Percentiles rank a stretch among this genome's conserved stretches.
Evolutionary conservation across 2,329 filamentous ascomycete species (phyloP).

Genomic region (Colletotrichum sp.): DNA sequence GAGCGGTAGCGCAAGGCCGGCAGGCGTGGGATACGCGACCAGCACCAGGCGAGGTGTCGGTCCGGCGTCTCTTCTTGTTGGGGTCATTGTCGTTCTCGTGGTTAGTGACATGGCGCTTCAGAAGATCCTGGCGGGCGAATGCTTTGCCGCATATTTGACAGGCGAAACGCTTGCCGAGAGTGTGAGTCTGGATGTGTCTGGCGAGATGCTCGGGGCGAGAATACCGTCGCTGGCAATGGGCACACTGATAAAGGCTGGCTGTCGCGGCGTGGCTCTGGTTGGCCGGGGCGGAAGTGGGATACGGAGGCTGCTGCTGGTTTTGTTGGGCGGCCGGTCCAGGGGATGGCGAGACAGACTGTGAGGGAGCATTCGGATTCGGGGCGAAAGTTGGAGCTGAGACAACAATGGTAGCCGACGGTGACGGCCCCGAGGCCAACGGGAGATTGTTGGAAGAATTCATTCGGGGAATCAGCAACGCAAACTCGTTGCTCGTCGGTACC

Average conservation of each 20-base stretch:
- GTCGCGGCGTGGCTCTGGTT: conserved; percentile 28
- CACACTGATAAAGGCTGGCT: conserved; percentile 50
- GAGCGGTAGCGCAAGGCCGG: conserved; percentile 53
- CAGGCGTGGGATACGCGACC: conserved; percentile 60
- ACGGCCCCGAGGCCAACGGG: background rate
- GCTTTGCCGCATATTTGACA: conserved; percentile 58
- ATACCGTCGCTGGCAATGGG: conserved; percentile 56
- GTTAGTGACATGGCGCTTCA: conserved; percentile 57
- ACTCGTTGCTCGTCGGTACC: conserved; percentile 1
- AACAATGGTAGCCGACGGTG: conserved; percentile 4
- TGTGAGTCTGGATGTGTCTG: conserved; percentile 56
- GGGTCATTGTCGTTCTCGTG: conserved; percentile 52
- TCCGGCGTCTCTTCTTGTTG: conserved; percentile 52
- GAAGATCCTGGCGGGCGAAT: conserved; percentile 58
- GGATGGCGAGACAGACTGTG: conserved; percentile 11
- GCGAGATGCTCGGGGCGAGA: conserved; percentile 60
- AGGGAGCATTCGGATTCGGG: background rate
- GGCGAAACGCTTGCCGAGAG: conserved; percentile 53
- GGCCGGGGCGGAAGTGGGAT: background rate
- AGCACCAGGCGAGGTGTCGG: conserved; percentile 47
- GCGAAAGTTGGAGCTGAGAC: background rate
- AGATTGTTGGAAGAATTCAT: background rate
- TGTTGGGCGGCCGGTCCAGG: background rate
- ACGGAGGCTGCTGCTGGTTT: background rate
- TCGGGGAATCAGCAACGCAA: background rate